These are phyloP conservation scores for Dendrocalamus latiflorus DNA, from an alignment of 202 grass and related monocot species.

Conservation along the genomic window DNA sequence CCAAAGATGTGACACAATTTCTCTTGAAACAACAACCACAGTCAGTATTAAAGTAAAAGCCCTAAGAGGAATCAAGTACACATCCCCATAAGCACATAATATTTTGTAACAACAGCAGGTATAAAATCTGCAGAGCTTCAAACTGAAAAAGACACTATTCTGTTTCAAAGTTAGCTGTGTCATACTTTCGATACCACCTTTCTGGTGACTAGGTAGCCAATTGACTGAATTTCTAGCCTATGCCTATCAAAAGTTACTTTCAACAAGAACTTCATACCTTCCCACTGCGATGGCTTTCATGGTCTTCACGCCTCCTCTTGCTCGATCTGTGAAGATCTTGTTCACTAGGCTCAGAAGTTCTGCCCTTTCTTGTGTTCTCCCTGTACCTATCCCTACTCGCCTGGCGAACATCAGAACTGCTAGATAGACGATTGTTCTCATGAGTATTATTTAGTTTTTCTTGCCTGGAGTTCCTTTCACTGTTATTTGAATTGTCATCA, in stretches of 20 bases:
- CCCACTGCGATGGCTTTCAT: constrained; percentile 46
- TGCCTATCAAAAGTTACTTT: constrained; percentile 21
- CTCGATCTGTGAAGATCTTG: constrained; percentile 52
- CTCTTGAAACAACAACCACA: background rate
- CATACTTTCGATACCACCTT: background rate
- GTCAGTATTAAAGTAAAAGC: background rate
- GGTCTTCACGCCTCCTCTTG: constrained; percentile 79
- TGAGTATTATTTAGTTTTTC: constrained; percentile 49
- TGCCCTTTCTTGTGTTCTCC: constrained; percentile 68
- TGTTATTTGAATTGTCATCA: constrained; percentile 48
- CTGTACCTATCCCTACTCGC: constrained; percentile 57
- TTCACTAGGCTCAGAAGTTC: constrained; percentile 48
- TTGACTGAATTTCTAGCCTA: constrained; percentile 10
- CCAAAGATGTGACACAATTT: constrained; percentile 8
- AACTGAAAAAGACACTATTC: background rate
- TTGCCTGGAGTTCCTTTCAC: constrained; percentile 70
- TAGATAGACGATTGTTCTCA: constrained; percentile 50
- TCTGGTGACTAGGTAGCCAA: background rate
- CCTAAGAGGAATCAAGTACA: constrained; percentile 8
- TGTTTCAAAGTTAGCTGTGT: constrained; percentile 6
- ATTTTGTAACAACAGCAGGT: background rate
- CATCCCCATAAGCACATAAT: constrained; percentile 1
- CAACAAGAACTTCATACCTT: constrained; percentile 73
- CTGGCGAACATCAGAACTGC: constrained; percentile 57
- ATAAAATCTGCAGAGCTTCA: constrained; percentile 1